Evolutionary conservation across 2,329 filamentous ascomycete species (phyloP).

Genomic region (Colletotrichum orbiculare): DNA sequence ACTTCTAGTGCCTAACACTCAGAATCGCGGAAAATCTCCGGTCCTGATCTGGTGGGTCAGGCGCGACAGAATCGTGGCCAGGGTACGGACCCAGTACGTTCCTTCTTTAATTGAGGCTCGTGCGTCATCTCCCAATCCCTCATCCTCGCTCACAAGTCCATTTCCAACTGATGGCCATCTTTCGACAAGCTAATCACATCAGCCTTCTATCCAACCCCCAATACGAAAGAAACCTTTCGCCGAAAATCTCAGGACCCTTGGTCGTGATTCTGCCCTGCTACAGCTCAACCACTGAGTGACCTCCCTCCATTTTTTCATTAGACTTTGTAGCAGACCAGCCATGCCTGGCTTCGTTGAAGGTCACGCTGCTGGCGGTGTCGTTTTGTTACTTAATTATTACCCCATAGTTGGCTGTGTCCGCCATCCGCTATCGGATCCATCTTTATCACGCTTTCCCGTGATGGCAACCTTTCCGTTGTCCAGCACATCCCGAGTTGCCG

Average conservation of each 20-base stretch:
- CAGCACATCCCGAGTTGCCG: neutral
- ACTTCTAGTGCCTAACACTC: neutral
- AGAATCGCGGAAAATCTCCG: conserved; percentile 32
- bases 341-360: conserved; percentile 23
- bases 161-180: conserved; percentile 15
- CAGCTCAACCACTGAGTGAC: no score
- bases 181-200: no score
- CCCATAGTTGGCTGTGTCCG: conserved; percentile 33
- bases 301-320: no score
- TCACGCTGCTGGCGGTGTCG: conserved; percentile 26
- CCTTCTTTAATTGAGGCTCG: conserved; percentile 5
- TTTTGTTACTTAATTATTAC: conserved; percentile 39
- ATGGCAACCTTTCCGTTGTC: conserved; percentile 1
- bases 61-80: neutral
- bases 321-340: conserved; percentile 10
- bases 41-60: conserved; percentile 13
- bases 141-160: conserved; percentile 18
- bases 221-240: no score
- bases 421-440: conserved; percentile 34
- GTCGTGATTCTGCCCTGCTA: no score
- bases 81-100: conserved; percentile 17
- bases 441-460: conserved; percentile 41
- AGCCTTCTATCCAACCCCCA: no score
- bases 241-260: no score
- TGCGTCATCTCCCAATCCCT: conserved; percentile 33